Percentiles rank a stretch among this genome's conserved stretches.
phyloP scores from a whole-genome alignment of 2,329 filamentous ascomycete genomes.

The Aschersonia sp. region DNA sequence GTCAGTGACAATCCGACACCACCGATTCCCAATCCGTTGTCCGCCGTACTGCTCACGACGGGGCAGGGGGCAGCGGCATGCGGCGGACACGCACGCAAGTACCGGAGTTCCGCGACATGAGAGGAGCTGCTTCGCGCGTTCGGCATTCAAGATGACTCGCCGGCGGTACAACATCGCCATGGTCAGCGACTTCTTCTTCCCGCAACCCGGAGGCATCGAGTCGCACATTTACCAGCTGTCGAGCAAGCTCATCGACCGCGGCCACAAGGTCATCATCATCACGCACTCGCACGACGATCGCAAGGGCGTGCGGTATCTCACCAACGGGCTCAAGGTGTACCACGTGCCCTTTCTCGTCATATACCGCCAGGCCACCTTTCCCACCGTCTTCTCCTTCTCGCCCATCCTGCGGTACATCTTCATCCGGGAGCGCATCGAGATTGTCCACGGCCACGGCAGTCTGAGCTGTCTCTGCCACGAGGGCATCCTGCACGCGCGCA shows the following conservation, averaged over 20 bases:
- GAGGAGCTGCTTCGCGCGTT: background rate
- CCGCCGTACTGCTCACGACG: too few relatives aligned
- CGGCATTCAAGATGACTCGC: slow-evolving; percentile 28
- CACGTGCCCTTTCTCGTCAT: slow-evolving; percentile 94
- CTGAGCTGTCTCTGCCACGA: slow-evolving; percentile 89
- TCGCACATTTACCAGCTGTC: slow-evolving; percentile 98
- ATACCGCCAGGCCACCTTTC: slow-evolving; percentile 84
- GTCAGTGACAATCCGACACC: too few relatives aligned
- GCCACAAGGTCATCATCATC: slow-evolving; percentile 95
- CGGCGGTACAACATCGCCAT: slow-evolving; percentile 62
- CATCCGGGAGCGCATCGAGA: slow-evolving; percentile 86
- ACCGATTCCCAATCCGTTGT: too few relatives aligned
- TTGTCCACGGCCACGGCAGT: slow-evolving; percentile 94
- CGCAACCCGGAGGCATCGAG: slow-evolving; percentile 89
- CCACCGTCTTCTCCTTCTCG: slow-evolving; percentile 97
- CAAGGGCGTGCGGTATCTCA: slow-evolving; percentile 85
- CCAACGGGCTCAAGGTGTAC: slow-evolving; percentile 96
- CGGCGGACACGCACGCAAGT: too few relatives aligned
- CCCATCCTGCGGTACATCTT: slow-evolving; percentile 95
- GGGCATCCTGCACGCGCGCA: slow-evolving; percentile 83
- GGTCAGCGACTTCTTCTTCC: slow-evolving; percentile 99
- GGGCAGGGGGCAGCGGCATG: too few relatives aligned
- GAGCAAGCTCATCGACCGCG: slow-evolving; percentile 89
- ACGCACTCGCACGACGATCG: slow-evolving; percentile 89
- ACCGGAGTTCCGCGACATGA: background rate